Evolutionary conservation across 1,284 basidiomycete species (phyloP).

Genomic region (Austropuccinia psidii): DNA sequence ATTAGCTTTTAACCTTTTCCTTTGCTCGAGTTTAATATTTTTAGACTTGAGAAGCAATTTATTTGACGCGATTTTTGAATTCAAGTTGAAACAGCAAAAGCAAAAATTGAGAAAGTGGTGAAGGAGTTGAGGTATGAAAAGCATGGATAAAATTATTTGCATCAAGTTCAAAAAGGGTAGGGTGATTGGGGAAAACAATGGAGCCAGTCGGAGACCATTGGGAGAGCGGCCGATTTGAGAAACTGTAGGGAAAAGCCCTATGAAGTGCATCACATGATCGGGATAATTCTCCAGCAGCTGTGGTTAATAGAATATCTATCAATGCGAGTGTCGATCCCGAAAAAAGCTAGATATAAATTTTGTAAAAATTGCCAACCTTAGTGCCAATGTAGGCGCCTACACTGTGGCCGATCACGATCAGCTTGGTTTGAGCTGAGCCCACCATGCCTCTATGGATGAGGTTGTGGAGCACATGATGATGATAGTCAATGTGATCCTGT

Average conservation of each 20-base stretch:
- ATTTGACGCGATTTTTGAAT: too few species aligned
- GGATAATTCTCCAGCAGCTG: conserved; percentile 26
- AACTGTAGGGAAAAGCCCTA: conserved; percentile 26
- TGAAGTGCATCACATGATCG: conserved; percentile 1
- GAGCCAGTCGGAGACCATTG: conserved; percentile 5
- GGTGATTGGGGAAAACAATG: conserved; percentile 21
- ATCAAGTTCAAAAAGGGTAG: conserved; percentile 14
- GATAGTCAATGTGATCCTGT: conserved; percentile 15
- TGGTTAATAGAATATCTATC: too few species aligned
- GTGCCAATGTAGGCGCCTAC: conserved; percentile 18
- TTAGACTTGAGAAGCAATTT: too few species aligned
- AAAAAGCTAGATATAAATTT: neutral
- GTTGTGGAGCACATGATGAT: neutral
- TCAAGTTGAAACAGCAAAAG: neutral
- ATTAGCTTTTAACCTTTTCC: neutral
- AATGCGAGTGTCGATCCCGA: too few species aligned
- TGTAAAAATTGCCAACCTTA: neutral
- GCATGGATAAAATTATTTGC: neutral
- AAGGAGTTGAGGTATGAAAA: neutral
- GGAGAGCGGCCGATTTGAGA: conserved; percentile 18
- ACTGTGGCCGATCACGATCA: conserved; percentile 33
- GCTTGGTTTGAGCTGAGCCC: neutral
- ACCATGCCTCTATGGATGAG: neutral
- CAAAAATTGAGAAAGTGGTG: neutral
- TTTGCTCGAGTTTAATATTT: too few species aligned